Conservation (phyloP, 2,329 filamentous ascomycete species). For the Penicillium sp. region DNA sequence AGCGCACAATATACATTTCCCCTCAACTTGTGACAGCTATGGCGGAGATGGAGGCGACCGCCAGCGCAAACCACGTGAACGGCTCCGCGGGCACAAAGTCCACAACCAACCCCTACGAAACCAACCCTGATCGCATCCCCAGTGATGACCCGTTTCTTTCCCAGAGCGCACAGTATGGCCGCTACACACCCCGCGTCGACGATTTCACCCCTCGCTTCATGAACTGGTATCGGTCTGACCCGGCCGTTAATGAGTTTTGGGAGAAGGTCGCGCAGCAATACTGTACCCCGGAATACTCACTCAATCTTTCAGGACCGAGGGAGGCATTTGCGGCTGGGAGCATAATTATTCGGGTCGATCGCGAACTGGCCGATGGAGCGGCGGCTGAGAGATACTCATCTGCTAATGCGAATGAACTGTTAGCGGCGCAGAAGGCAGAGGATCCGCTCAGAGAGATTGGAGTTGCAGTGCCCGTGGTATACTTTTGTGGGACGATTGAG, state of each 20-base stretch:
- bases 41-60: slow-evolving; percentile 20
- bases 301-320: slow-evolving; percentile 29
- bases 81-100: slow-evolving; percentile 14
- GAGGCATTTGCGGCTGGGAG: slow-evolving; percentile 36
- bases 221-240: slow-evolving; percentile 32
- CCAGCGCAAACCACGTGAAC: slow-evolving; percentile 21
- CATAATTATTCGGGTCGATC: slow-evolving; percentile 37
- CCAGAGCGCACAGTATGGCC: slow-evolving; percentile 33
- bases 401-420: slow-evolving; percentile 38
- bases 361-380: slow-evolving; percentile 22
- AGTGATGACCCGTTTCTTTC: slow-evolving; percentile 33
- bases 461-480: slow-evolving; percentile 34
- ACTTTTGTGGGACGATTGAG: slow-evolving; percentile 37
- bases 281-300: slow-evolving; percentile 31
- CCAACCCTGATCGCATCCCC: slow-evolving; percentile 28
- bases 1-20: not conserved
- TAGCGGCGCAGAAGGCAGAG: slow-evolving; percentile 34
- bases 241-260: slow-evolving; percentile 34
- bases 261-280: slow-evolving; percentile 30
- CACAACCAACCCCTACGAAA: slow-evolving; percentile 34
- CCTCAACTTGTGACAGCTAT: slow-evolving; percentile 10
- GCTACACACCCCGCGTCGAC: slow-evolving; percentile 30
- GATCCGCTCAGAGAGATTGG: slow-evolving; percentile 31
- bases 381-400: slow-evolving; percentile 31
- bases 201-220: slow-evolving; percentile 37